A percentile compares a stretch with the other conserved stretches of the same genome.
Conservation (phyloP, 2,329 filamentous ascomycete species). For the Talaromyces sp. region DNA sequence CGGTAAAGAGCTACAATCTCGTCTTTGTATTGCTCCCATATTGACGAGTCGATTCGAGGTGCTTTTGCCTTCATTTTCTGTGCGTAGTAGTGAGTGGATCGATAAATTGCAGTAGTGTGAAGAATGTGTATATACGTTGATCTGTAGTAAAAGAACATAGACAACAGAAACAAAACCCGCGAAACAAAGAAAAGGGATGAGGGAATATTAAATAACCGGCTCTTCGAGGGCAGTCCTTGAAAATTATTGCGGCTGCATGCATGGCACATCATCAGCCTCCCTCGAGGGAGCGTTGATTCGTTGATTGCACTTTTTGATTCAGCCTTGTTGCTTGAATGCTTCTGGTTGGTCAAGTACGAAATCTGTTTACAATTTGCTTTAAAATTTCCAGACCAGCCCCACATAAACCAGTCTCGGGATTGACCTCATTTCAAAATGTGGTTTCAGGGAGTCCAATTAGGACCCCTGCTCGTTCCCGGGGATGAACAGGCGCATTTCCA, state of each 20-base stretch:
- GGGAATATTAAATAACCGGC: not conserved
- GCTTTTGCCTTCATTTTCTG: not conserved
- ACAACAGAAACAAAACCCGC: not conserved
- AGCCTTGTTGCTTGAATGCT: not conserved
- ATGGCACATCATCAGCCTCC: not conserved
- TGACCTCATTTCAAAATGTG: not conserved
- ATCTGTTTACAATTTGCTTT: not conserved
- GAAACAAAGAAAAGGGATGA: not conserved
- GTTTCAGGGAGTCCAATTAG: not conserved
- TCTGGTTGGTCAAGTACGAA: not conserved
- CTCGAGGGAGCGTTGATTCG: not conserved
- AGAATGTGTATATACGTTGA: not conserved
- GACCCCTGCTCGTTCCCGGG: not conserved
- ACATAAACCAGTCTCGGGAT: not conserved
- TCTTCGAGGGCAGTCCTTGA: not conserved
- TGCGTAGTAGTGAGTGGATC: not conserved
- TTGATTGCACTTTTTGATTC: not conserved
- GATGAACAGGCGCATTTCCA: too few relatives aligned
- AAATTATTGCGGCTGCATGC: not conserved
- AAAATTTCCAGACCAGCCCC: not conserved
- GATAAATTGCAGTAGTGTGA: not conserved
- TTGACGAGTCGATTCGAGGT: not conserved
- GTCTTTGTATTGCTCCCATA: constrained; percentile 1
- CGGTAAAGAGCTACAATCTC: not conserved
- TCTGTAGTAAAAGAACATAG: not conserved